Evolutionary conservation across 1,284 basidiomycete genomes (phyloP).

Genomic region (Sutorius eximius): DNA sequence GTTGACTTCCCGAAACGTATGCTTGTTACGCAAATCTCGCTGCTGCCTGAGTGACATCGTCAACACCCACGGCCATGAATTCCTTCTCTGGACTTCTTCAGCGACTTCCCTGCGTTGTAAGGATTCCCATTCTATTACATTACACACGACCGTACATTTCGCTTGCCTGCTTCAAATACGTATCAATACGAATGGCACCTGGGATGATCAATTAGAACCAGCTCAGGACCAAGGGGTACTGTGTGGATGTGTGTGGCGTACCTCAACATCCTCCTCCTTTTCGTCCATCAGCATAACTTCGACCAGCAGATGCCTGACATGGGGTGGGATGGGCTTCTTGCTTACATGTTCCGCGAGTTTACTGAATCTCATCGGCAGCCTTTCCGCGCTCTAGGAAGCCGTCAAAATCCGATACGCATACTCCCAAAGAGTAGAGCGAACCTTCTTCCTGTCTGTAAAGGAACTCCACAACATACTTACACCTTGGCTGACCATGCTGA

Average conservation of each 20-base stretch:
- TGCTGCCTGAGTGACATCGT: background rate
- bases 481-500: conserved; percentile 96
- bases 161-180: conserved; percentile 39
- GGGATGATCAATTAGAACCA: background rate
- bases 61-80: background rate
- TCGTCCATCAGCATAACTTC: conserved; percentile 95
- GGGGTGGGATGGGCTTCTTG: conserved; percentile 86
- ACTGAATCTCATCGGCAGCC: conserved; percentile 87
- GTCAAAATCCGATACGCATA: conserved; percentile 2
- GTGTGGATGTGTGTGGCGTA: too few species aligned
- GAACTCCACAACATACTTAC: conserved; percentile 98
- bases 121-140: conserved; percentile 1
- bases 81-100: background rate
- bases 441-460: conserved; percentile 91
- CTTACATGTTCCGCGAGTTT: conserved; percentile 91
- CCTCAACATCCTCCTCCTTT: conserved; percentile 86
- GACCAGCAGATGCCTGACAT: conserved; percentile 81
- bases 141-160: conserved; percentile 5
- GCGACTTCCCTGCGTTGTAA: background rate
- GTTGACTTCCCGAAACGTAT: conserved; percentile 10
- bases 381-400: conserved; percentile 71
- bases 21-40: background rate
- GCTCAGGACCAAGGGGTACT: background rate
- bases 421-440: conserved; percentile 26
- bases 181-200: conserved; percentile 75